A percentile compares a stretch with the other conserved stretches of the same genome.
Conservation (phyloP, 1,284 basidiomycete genomes). For the Takashimella koratensis region DNA sequence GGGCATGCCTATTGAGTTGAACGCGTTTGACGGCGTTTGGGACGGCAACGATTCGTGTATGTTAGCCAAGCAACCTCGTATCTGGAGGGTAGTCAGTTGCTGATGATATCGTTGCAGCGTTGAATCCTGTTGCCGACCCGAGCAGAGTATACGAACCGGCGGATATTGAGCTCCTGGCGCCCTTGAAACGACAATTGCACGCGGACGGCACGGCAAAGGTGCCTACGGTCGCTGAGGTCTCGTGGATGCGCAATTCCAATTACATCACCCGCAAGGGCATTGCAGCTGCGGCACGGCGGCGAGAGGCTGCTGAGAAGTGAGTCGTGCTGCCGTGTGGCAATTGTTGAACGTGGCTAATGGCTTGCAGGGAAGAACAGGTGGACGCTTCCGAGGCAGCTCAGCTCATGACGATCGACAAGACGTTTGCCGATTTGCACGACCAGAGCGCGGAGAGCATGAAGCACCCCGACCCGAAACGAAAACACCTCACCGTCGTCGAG, state of each 20-base stretch:
- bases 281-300: slow-evolving; percentile 18
- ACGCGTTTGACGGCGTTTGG: slow-evolving; percentile 76
- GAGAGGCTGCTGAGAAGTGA: slow-evolving; percentile 17
- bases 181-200: slow-evolving; percentile 9
- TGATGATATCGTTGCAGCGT: slow-evolving; percentile 47
- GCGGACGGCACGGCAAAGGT: slow-evolving; percentile 2
- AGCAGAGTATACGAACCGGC: slow-evolving; percentile 37
- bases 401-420: slow-evolving; percentile 73
- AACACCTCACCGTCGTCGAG: slow-evolving; percentile 69
- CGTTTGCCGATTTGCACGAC: slow-evolving; percentile 66
- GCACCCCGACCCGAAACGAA: slow-evolving; percentile 66
- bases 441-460: slow-evolving; percentile 57
- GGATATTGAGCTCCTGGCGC: slow-evolving; percentile 36
- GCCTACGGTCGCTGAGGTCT: slow-evolving; percentile 56
- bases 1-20: slow-evolving; percentile 87
- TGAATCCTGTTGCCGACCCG: slow-evolving; percentile 68
- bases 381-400: slow-evolving; percentile 77
- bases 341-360: too few species aligned
- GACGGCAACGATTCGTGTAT: slow-evolving; percentile 69
- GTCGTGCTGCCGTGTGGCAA: neutral
- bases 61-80: too few species aligned
- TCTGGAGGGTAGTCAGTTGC: neutral
- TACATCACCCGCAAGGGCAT: slow-evolving; percentile 61
- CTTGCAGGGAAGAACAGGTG: slow-evolving; percentile 53
- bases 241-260: slow-evolving; percentile 85